These are phyloP conservation scores for Diddensiella caesifluorescens DNA, from an alignment of 805 yeast genomes.

Conservation along the genomic window DNA sequence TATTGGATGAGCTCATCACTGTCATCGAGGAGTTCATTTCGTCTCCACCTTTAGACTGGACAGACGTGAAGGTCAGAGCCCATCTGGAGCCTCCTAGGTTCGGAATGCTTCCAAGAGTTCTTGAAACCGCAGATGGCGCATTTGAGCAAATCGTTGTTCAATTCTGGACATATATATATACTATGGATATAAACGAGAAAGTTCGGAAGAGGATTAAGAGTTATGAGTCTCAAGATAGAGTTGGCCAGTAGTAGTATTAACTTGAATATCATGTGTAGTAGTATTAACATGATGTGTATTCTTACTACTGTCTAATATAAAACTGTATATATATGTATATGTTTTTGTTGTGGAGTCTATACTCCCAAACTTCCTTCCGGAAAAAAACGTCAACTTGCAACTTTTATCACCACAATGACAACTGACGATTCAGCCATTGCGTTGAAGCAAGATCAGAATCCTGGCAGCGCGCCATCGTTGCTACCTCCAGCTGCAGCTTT, in stretches of 20 bases:
- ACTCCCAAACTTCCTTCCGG: no score
- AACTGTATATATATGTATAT: no score
- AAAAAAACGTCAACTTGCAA: no score
- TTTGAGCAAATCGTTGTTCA: slow-evolving; percentile 25
- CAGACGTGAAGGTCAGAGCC: slow-evolving; percentile 25
- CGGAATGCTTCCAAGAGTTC: slow-evolving; percentile 15
- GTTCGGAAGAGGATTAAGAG: slow-evolving; percentile 3
- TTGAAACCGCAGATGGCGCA: slow-evolving; percentile 20
- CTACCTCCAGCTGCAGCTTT: slow-evolving; percentile 30
- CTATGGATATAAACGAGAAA: slow-evolving; percentile 22
- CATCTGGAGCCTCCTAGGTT: slow-evolving; percentile 16
- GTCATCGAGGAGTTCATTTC: slow-evolving; percentile 22
- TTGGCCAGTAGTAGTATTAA: no score
- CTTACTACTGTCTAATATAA: no score
- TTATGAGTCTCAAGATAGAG: no score
- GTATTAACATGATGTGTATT: no score
- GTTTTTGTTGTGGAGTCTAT: no score
- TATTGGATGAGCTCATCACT: slow-evolving; percentile 24
- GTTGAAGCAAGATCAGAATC: neutral
- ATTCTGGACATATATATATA: slow-evolving; percentile 29
- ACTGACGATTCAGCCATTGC: neutral
- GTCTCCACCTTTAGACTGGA: slow-evolving; percentile 32
- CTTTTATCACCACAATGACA: slow-evolving; percentile 1
- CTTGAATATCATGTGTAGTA: no score
- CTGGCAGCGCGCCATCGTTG: neutral